These are phyloP conservation scores for Populus trichocarpa DNA, from an alignment of 441 rosid genomes.

Conservation along the genomic window DNA sequence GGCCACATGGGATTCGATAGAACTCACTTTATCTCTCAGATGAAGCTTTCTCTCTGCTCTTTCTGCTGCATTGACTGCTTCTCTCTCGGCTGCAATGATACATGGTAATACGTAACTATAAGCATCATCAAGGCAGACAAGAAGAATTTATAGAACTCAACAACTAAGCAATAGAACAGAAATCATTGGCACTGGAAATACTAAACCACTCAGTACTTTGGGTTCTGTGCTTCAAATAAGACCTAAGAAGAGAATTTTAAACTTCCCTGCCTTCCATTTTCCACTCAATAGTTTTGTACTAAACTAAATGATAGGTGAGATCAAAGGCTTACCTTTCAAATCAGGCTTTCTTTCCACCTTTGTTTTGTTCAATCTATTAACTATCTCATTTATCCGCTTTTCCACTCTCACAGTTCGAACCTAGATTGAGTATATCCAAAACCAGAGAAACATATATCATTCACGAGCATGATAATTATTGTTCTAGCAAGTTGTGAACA, in stretches of 20 bases:
- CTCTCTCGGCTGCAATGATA: conserved; percentile 76
- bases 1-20: not conserved
- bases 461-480: not conserved
- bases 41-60: conserved; percentile 83
- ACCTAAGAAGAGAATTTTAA: not conserved
- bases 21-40: conserved; percentile 78
- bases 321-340: conserved; percentile 57
- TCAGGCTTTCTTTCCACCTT: conserved; percentile 91
- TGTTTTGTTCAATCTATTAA: conserved; percentile 87
- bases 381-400: conserved; percentile 85
- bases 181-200: not conserved
- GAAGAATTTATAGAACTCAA: not conserved
- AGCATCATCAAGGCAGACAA: conserved; percentile 5
- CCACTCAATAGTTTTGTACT: not conserved
- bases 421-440: conserved; percentile 30
- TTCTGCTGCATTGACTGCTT: conserved; percentile 83
- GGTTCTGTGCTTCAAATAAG: not conserved
- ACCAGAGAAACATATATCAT: conserved; percentile 10
- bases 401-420: conserved; percentile 91
- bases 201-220: not conserved
- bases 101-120: not conserved
- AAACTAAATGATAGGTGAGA: not conserved
- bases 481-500: not conserved
- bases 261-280: not conserved
- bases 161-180: not conserved